Evolutionary conservation across 1,139 yeast genomes (phyloP), one percentile per base, ranked within the genome.

Genomic region (Kurtzmaniella quercitrusa): DNA sequence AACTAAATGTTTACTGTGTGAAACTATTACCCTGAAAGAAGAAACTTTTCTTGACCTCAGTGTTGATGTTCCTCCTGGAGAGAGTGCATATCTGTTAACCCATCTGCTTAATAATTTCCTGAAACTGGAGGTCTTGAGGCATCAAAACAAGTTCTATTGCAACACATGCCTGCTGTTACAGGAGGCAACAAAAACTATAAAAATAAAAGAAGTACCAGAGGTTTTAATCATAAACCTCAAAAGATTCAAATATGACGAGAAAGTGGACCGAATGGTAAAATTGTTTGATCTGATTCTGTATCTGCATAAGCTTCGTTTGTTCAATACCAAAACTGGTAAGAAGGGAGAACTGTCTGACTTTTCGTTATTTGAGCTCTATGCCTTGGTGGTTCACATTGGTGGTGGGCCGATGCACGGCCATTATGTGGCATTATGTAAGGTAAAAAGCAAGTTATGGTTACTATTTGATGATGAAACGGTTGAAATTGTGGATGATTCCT

Each of bases 331-430:
- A 26, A 39, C 38, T n/a, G 38, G 38, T 3, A 39, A 33, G n/a
- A 38, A 40, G 16, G 26, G 18, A 14, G 50, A 14, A 53, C 54
- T 11, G 80, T 76, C 48, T 51, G 54, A 52, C 34, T 64, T 63
- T 41, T 59, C 63, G n/a, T 71, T 84, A 22, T 93, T 89, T 56
- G 96, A 89, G 53, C 67, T 93, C 42, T 84, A 82, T 48, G 89
- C 94, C 0, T 82, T 91, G 36, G 94, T 93, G 18, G 89, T 93
- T 17, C 98, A 93, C 57, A 84, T 93, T 54, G 98, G 98, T 3
- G 95, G 97, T 2, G 98, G 98, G 0, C 97, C 98, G 1, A 89
- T 89, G 71, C 97, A 91, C 63, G 98, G 98, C 0, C 98, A 93
- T 61, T 93, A 93, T 57, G 91, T 93, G 12, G 79, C 96, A 0